Evolutionary conservation across 495 filamentous ascomycete genomes (phyloP), one percentile per base, ranked within the genome.

Genomic region (Aspergillus leporis): DNA sequence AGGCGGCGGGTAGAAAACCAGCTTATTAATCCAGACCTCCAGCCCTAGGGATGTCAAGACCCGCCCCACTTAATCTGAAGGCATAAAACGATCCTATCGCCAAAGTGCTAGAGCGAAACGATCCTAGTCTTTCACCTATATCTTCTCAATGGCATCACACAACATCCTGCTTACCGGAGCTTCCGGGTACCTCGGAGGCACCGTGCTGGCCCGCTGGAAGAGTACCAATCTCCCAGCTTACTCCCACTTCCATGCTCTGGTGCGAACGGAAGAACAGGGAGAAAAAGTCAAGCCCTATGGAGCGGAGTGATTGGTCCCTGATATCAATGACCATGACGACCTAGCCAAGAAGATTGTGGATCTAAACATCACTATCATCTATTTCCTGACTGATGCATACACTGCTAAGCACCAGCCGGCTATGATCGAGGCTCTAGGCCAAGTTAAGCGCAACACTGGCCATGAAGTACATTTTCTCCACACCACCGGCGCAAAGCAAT

Each of bases 141-240:
- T n/a, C n/a, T n/a, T n/a, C n/a, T n/a, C n/a, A n/a, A n/a, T n/a
- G n/a, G n/a, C n/a, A n/a, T 60, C 63, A 22, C 70, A 70, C 43
- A 78, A 78, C 45, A 74, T 83, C 45, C 73, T 81, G 34, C 62
- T 83, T 19, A 83, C 80, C 5, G 80, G 80, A 3, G 75, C 66
- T 10, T 83, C 79, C 1, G 80, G 80, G n/a, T 83, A 83, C 54
- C 73, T 83, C 0, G 79, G 79, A 10, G 80, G 80, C 14, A 69
- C 70, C 6, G 59, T 83, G 13, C 77, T 83, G 8, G 73, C 78
- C 22, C 70, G 66, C 19, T 66, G 70, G 60, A 53, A 60, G 10
- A 28, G 52, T 2, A 68, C 74, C 18, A 62, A 69, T 4, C 70
- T 81, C 8, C 75, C 77, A 4, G 32, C 70, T 1, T 74, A 81